These are phyloP conservation scores for Candida morakotiae DNA, from an alignment of 805 yeast genomes.

Conservation along the genomic window DNA sequence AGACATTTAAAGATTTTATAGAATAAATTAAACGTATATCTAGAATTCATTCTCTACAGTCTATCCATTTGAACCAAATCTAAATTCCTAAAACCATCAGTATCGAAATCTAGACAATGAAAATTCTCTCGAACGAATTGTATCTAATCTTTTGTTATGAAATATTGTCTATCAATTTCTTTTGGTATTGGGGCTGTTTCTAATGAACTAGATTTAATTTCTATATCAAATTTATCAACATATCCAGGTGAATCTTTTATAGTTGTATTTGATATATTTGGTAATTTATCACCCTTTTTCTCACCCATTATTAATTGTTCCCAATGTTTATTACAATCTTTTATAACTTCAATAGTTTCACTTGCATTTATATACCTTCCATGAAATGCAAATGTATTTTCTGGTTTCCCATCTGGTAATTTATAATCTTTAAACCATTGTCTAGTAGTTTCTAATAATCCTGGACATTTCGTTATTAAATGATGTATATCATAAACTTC, in stretches of 20 bases:
- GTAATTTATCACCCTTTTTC: constrained; percentile 24
- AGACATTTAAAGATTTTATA: constrained; percentile 29
- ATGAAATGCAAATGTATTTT: constrained; percentile 92
- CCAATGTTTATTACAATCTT: constrained; percentile 87
- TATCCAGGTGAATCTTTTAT: constrained; percentile 26
- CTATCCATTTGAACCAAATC: no score
- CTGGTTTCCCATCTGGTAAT: constrained; percentile 97
- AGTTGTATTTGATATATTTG: constrained; percentile 38
- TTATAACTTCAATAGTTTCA: constrained; percentile 80
- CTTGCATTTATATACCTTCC: constrained; percentile 86
- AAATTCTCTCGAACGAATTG: no score
- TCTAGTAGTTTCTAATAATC: constrained; percentile 86
- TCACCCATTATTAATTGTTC: constrained; percentile 65
- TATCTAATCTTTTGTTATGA: constrained; percentile 8
- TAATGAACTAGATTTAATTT: constrained; percentile 14
- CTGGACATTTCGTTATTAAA: constrained; percentile 86
- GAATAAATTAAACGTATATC: constrained; percentile 6
- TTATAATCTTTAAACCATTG: constrained; percentile 99
- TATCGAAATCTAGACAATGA: no score
- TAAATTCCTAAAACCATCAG: no score
- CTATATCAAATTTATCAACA: constrained; percentile 13
- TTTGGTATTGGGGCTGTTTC: constrained; percentile 36
- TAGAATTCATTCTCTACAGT: not conserved
- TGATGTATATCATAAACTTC: constrained; percentile 88
- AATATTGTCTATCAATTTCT: constrained; percentile 34